Conservation (phyloP, 257 asterid genomes). For the Nyctanthes arbortristis region DNA sequence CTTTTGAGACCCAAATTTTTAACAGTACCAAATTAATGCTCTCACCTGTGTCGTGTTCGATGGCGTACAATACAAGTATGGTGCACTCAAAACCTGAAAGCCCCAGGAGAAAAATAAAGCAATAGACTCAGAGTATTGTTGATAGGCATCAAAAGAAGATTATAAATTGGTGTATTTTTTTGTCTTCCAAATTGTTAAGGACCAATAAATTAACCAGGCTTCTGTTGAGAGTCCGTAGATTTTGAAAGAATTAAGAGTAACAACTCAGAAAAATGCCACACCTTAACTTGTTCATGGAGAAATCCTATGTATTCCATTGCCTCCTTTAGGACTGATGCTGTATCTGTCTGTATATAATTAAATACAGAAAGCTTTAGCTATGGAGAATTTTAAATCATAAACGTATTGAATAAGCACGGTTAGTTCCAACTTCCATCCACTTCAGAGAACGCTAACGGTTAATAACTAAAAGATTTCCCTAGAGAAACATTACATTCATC, state of each 20-base stretch:
- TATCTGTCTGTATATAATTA: conserved; percentile 71
- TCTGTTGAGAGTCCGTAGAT: not conserved
- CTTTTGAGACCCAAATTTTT: not conserved
- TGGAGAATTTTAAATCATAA: conserved; percentile 7
- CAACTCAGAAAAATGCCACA: conserved; percentile 16
- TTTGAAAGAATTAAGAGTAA: not conserved
- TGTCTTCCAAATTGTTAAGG: not conserved
- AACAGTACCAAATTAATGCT: conserved; percentile 6
- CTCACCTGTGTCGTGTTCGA: conserved; percentile 48
- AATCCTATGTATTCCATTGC: conserved; percentile 86
- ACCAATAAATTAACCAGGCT: not conserved
- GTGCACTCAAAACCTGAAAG: conserved; percentile 87
- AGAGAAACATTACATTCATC: too few species aligned
- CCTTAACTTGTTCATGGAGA: conserved; percentile 96
- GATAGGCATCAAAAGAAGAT: not conserved
- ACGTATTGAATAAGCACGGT: not conserved
- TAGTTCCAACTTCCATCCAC: not conserved
- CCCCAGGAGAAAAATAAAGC: too few species aligned
- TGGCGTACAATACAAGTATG: conserved; percentile 56
- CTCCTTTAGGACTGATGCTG: conserved; percentile 86
- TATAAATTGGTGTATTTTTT: not conserved
- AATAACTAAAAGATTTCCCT: not conserved
- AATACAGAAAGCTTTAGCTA: conserved; percentile 5
- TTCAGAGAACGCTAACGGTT: not conserved
- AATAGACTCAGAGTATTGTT: not conserved